These are phyloP conservation scores for Penicillium malachiteum DNA, from an alignment of 495 filamentous ascomycete species.

Conservation along the genomic window DNA sequence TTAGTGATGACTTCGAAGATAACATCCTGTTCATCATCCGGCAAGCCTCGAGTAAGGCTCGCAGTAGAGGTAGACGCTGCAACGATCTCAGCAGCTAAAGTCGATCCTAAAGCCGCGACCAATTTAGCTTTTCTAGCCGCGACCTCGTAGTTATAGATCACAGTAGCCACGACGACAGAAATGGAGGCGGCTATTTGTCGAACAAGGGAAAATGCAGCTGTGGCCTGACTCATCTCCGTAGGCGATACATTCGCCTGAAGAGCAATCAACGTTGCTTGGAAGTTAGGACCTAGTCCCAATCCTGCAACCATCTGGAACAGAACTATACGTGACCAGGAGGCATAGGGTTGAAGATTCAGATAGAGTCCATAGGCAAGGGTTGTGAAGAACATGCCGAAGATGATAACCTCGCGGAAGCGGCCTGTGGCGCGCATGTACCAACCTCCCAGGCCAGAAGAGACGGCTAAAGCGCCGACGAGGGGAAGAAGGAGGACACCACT, in stretches of 20 bases:
- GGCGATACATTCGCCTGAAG: slow-evolving; percentile 36
- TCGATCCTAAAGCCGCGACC: background rate
- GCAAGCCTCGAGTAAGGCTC: background rate
- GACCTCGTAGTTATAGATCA: slow-evolving; percentile 21
- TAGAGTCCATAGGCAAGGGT: slow-evolving; percentile 63
- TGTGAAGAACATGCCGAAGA: slow-evolving; percentile 55
- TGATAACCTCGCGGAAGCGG: slow-evolving; percentile 42
- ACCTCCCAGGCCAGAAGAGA: slow-evolving; percentile 22
- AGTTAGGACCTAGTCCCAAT: slow-evolving; percentile 65
- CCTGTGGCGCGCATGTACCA: slow-evolving; percentile 34
- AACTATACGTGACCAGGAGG: slow-evolving; percentile 61
- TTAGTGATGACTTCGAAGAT: slow-evolving; percentile 5
- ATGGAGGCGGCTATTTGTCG: slow-evolving; percentile 35
- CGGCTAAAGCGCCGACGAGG: slow-evolving; percentile 1
- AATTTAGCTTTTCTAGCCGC: background rate
- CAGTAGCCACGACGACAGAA: slow-evolving; percentile 45
- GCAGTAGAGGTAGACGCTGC: slow-evolving; percentile 5
- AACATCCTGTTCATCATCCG: background rate
- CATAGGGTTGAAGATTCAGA: slow-evolving; percentile 51
- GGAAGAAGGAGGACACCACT: slow-evolving; percentile 5
- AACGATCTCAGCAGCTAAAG: background rate
- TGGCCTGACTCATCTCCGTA: slow-evolving; percentile 37
- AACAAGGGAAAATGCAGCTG: slow-evolving; percentile 38
- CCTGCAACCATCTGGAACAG: slow-evolving; percentile 51
- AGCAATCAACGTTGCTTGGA: slow-evolving; percentile 56